Conservation (phyloP, 306 rosid genomes). For the Corylus americana region DNA sequence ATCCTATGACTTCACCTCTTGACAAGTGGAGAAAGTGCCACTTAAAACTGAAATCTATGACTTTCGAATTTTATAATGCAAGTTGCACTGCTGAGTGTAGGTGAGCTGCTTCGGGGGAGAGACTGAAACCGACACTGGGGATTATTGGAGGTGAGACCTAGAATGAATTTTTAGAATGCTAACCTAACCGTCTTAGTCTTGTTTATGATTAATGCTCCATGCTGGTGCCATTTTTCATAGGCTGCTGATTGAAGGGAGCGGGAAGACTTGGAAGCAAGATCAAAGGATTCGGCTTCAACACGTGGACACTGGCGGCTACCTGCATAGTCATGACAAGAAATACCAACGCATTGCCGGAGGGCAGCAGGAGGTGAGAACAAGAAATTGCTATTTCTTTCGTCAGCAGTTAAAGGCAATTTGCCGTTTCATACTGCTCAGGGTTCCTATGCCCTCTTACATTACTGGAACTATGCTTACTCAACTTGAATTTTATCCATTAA, state of each 20-base stretch:
- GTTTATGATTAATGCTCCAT: slow-evolving; percentile 24
- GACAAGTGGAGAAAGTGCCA: neutral
- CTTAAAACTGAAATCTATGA: slow-evolving; percentile 12
- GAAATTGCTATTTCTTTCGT: neutral
- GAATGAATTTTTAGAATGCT: slow-evolving; percentile 3
- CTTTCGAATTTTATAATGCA: slow-evolving; percentile 8
- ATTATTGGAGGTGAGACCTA: slow-evolving; percentile 75
- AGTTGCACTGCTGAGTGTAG: slow-evolving; percentile 38
- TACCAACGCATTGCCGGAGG: slow-evolving; percentile 96
- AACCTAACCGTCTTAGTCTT: slow-evolving; percentile 8
- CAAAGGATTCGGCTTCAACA: slow-evolving; percentile 93
- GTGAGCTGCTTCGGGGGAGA: slow-evolving; percentile 97
- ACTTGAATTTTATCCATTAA: slow-evolving; percentile 8
- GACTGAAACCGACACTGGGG: slow-evolving; percentile 78
- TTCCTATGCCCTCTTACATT: neutral
- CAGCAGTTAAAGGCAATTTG: neutral
- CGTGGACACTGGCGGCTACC: slow-evolving; percentile 77
- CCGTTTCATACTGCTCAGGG: neutral
- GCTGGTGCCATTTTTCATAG: slow-evolving; percentile 38
- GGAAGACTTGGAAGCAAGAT: slow-evolving; percentile 97
- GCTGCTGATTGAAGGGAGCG: slow-evolving; percentile 79
- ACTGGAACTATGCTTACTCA: neutral
- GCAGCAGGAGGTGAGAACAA: slow-evolving; percentile 92
- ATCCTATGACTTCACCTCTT: neutral
- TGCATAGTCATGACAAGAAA: slow-evolving; percentile 97